phyloP scores from a whole-genome alignment of 129 eudicot species.

The Glebionis coronaria region DNA sequence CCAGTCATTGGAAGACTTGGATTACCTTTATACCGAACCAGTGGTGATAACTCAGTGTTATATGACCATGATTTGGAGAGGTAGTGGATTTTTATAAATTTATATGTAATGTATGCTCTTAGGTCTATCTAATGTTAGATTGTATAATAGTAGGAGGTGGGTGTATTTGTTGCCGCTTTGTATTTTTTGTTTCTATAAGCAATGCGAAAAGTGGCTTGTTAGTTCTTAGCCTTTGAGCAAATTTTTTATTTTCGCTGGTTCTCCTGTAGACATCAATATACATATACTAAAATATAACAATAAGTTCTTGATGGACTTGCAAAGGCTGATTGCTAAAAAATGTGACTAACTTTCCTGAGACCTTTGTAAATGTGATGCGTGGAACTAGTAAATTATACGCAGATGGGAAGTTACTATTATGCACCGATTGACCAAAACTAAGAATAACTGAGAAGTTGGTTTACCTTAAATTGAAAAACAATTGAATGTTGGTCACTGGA shows the following conservation, averaged over 20 bases:
- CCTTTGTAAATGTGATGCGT: too few relatives aligned
- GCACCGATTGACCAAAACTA: too few relatives aligned
- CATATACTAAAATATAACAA: background rate
- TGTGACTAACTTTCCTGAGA: too few relatives aligned
- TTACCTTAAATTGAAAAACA: too few relatives aligned
- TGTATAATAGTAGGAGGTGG: conserved; percentile 13
- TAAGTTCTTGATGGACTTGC: background rate
- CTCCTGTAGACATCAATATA: background rate
- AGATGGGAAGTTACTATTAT: too few relatives aligned
- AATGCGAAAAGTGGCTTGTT: background rate
- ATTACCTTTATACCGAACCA: conserved; percentile 88
- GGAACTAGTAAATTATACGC: background rate
- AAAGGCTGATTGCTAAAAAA: too few relatives aligned
- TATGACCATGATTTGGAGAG: conserved; percentile 99
- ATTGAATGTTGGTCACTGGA: too few relatives aligned
- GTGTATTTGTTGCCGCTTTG: conserved; percentile 12
- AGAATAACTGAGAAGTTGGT: too few relatives aligned
- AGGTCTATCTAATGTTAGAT: conserved; percentile 5
- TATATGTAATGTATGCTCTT: background rate
- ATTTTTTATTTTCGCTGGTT: background rate
- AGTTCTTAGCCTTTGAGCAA: background rate
- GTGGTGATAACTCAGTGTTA: conserved; percentile 96
- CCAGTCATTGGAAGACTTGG: conserved; percentile 88
- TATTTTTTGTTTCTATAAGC: background rate
- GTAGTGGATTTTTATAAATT: conserved; percentile 28